These are phyloP conservation scores for Lecanicillium sp. DNA, from an alignment of 2,329 filamentous ascomycete species.

Conservation along the genomic window DNA sequence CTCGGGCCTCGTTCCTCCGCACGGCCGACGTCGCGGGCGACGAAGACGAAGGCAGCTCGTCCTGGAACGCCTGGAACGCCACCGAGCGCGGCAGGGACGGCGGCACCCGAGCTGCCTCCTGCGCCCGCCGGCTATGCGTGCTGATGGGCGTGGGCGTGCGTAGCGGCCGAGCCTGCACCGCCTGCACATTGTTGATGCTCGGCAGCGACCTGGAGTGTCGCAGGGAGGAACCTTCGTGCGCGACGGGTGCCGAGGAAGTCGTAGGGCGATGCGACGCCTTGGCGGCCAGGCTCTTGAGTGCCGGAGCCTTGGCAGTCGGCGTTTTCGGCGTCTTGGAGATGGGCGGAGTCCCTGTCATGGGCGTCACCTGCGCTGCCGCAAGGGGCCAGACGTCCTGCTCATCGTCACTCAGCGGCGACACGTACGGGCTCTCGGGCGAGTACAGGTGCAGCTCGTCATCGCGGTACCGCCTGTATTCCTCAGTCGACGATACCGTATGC, in stretches of 20 bases:
- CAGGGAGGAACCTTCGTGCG: neutral
- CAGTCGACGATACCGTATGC: neutral
- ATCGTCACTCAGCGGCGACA: slow-evolving; percentile 9
- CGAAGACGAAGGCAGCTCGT: neutral
- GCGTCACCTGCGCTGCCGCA: neutral
- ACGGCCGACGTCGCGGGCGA: neutral
- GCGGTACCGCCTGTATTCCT: neutral
- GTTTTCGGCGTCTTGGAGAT: neutral
- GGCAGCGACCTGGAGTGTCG: slow-evolving; percentile 3
- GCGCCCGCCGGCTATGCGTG: neutral
- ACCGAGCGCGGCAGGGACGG: too few relatives aligned
- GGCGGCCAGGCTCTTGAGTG: too few relatives aligned
- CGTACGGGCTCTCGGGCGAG: neutral
- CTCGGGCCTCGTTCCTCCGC: neutral
- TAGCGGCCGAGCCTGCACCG: neutral
- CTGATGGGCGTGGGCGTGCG: neutral
- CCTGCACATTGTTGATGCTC: neutral
- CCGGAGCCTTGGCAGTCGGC: too few relatives aligned
- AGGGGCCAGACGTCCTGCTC: slow-evolving; percentile 4
- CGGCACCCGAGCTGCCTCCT: too few relatives aligned
- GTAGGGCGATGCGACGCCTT: too few relatives aligned
- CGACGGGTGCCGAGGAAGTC: too few relatives aligned
- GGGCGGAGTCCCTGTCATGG: neutral
- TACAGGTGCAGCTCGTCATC: neutral
- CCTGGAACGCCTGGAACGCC: neutral